A percentile compares a stretch with the other conserved stretches of the same genome.
Evolutionary conservation across 495 filamentous ascomycete species (phyloP).

Genomic region (Neurospora tetraspora): DNA sequence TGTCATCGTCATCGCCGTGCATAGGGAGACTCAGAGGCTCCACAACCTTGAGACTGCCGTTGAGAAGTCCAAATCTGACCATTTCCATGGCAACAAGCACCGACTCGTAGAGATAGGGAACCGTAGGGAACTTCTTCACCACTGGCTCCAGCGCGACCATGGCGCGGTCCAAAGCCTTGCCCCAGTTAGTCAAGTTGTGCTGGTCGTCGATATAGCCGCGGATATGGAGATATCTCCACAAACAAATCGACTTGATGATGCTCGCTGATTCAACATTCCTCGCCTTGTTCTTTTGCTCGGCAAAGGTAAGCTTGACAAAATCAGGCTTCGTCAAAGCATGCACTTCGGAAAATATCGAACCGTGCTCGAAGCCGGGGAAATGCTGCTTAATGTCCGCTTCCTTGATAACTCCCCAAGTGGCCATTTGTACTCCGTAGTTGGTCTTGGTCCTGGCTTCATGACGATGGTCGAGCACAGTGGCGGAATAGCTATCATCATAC

Average conservation of each 20-base stretch:
- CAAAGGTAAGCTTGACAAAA: constrained; percentile 57
- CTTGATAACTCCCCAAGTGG: constrained; percentile 60
- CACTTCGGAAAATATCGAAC: constrained; percentile 48
- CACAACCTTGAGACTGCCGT: constrained; percentile 45
- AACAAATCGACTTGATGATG: constrained; percentile 65
- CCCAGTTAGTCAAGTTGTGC: constrained; percentile 79
- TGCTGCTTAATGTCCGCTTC: constrained; percentile 39
- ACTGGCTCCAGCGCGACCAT: constrained; percentile 50
- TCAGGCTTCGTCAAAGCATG: constrained; percentile 49
- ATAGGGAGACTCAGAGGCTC: constrained; percentile 42
- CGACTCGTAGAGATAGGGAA: constrained; percentile 33
- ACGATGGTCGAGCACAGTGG: constrained; percentile 50
- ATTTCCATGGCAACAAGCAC: constrained; percentile 69
- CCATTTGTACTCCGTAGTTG: constrained; percentile 49
- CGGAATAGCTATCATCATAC: constrained; percentile 64
- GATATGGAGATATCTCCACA: constrained; percentile 84
- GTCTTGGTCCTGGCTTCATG: constrained; percentile 37
- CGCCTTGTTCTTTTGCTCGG: constrained; percentile 29
- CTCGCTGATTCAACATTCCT: constrained; percentile 47
- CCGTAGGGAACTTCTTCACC: constrained; percentile 49
- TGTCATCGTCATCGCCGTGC: constrained; percentile 44
- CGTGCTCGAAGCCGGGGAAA: constrained; percentile 36
- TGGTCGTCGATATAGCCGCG: constrained; percentile 72
- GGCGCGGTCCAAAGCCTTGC: constrained; percentile 61
- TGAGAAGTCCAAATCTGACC: constrained; percentile 65